A percentile compares a stretch with the other conserved stretches of the same genome.
Conservation (phyloP, 306 rosid species). For the Casuarina equisetifolia region DNA sequence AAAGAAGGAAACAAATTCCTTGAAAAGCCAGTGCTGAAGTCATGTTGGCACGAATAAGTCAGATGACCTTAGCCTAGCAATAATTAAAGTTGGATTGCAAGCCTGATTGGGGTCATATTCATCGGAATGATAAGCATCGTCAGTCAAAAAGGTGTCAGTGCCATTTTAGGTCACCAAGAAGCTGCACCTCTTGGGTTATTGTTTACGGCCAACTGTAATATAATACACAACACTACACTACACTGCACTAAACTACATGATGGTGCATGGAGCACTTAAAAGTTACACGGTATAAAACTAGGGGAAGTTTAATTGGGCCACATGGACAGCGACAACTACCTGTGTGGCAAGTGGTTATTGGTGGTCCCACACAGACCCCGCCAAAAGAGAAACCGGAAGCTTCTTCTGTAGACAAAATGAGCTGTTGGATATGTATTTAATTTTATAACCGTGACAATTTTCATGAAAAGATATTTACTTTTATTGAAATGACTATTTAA, state of each 20-base stretch:
- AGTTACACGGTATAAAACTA: not conserved
- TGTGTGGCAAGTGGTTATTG: too few relatives aligned
- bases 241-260: not conserved
- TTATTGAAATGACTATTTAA: too few relatives aligned
- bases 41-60: conserved; percentile 57
- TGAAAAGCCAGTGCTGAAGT: conserved; percentile 31
- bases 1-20: conserved; percentile 34
- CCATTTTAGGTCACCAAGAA: conserved; percentile 9
- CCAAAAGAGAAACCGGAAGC: too few relatives aligned
- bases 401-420: too few relatives aligned
- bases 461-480: too few relatives aligned
- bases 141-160: conserved; percentile 12
- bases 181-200: conserved; percentile 24
- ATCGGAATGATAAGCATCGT: conserved; percentile 10
- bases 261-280: conserved; percentile 18
- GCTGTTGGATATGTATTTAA: too few relatives aligned
- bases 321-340: too few relatives aligned
- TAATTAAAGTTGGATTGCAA: conserved; percentile 19
- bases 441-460: too few relatives aligned
- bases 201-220: conserved; percentile 25
- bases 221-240: conserved; percentile 20
- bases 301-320: too few relatives aligned
- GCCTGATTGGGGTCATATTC: conserved; percentile 20
- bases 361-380: too few relatives aligned
- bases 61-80: conserved; percentile 47